phyloP scores from a whole-genome alignment of 345 rosid species.

The Noccaea bulbosa region DNA sequence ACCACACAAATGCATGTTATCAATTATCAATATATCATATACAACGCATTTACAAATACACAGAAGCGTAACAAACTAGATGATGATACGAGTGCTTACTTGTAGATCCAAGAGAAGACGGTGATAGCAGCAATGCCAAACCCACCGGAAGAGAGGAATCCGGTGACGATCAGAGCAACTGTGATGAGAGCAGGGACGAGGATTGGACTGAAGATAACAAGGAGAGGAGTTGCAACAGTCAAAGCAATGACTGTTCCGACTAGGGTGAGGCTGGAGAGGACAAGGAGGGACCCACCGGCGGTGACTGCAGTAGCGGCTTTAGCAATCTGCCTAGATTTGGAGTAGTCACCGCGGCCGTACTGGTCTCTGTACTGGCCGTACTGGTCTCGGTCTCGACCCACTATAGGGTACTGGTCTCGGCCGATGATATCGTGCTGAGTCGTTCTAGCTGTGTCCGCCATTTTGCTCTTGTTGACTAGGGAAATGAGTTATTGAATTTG shows the following conservation, averaged over 20 bases:
- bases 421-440: slow-evolving; percentile 41
- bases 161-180: slow-evolving; percentile 51
- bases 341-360: slow-evolving; percentile 37
- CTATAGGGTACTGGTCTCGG: slow-evolving; percentile 34
- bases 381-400: slow-evolving; percentile 41
- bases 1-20: neutral
- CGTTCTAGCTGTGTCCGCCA: slow-evolving; percentile 46
- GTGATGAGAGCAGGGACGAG: slow-evolving; percentile 77
- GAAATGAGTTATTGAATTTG: neutral
- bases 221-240: slow-evolving; percentile 75
- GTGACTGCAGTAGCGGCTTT: slow-evolving; percentile 83
- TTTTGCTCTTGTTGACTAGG: slow-evolving; percentile 3
- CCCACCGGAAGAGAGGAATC: slow-evolving; percentile 83
- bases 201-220: slow-evolving; percentile 89
- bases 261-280: slow-evolving; percentile 72
- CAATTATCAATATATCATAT: neutral
- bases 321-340: slow-evolving; percentile 63
- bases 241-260: slow-evolving; percentile 78
- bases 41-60: neutral
- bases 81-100: slow-evolving; percentile 38
- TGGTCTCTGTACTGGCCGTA: slow-evolving; percentile 33
- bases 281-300: slow-evolving; percentile 76
- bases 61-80: neutral
- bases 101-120: slow-evolving; percentile 84
- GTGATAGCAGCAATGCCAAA: slow-evolving; percentile 76